A percentile compares a stretch with the other conserved stretches of the same genome.
phyloP scores from a whole-genome alignment of 2,329 filamentous ascomycete species.

The Colletotrichum truncatum region DNA sequence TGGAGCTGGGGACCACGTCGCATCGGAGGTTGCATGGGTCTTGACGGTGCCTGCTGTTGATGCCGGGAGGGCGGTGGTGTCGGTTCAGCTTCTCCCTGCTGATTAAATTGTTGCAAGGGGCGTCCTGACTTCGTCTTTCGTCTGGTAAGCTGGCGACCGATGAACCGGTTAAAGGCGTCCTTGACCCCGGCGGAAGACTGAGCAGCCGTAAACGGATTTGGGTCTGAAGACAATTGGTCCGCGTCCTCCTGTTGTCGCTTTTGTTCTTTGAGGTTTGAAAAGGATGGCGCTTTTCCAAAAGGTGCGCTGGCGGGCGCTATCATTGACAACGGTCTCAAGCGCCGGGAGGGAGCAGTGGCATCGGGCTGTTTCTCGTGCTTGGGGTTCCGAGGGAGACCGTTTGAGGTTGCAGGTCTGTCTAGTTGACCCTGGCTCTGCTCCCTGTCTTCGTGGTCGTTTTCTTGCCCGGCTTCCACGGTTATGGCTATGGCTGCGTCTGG shows the following conservation, averaged over 20 bases:
- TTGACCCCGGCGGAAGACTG: slow-evolving; percentile 9
- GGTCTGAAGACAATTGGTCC: neutral
- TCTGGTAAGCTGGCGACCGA: slow-evolving; percentile 11
- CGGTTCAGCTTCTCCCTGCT: slow-evolving; percentile 2
- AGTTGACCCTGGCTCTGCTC: neutral
- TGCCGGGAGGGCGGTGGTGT: slow-evolving; percentile 6
- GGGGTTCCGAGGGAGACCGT: neutral
- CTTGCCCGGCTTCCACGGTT: slow-evolving; percentile 7
- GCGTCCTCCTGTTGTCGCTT: neutral
- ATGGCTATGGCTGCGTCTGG: slow-evolving; percentile 11
- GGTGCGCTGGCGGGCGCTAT: slow-evolving; percentile 14
- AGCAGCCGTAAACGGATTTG: neutral
- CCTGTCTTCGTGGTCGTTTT: neutral
- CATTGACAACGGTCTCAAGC: slow-evolving; percentile 18
- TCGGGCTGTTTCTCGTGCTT: slow-evolving; percentile 1
- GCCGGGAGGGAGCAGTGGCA: neutral
- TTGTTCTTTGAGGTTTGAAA: neutral
- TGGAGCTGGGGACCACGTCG: slow-evolving; percentile 25
- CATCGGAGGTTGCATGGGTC: slow-evolving; percentile 25
- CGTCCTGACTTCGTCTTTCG: neutral
- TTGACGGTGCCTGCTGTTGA: neutral
- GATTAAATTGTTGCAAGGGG: neutral
- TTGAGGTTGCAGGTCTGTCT: neutral
- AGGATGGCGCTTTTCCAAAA: slow-evolving; percentile 7
- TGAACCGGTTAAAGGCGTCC: slow-evolving; percentile 12